A percentile compares a stretch with the other conserved stretches of the same genome.
phyloP scores from a whole-genome alignment of 208 protist genomes.

The Trypanosoma melophagium region DNA sequence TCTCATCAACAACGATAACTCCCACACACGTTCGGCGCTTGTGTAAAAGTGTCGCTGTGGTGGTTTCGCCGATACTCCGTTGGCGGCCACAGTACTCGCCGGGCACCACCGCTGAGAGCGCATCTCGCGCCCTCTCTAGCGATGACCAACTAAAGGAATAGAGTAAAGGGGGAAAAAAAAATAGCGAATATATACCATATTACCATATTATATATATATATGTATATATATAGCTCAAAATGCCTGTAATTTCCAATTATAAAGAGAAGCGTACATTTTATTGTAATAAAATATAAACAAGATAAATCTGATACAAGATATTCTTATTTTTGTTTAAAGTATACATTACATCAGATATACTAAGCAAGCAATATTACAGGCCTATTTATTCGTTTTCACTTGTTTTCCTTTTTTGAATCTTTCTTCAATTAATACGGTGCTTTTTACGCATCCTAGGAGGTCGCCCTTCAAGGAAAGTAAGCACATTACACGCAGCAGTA shows the following conservation, averaged over 20 bases:
- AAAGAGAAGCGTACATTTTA: neutral
- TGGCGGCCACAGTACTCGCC: too few relatives aligned
- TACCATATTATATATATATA: too few relatives aligned
- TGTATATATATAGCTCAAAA: neutral
- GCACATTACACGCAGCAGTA: conserved; percentile 34
- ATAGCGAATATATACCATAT: neutral
- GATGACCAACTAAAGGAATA: neutral
- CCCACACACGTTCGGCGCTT: neutral
- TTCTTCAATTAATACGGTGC: conserved; percentile 62
- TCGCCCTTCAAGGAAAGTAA: conserved; percentile 57
- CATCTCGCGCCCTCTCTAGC: neutral
- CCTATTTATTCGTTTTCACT: neutral
- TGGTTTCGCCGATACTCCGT: too few relatives aligned
- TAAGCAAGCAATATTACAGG: neutral
- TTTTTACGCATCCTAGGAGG: conserved; percentile 56
- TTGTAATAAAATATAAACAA: too few relatives aligned
- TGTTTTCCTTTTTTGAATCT: neutral
- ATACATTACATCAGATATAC: too few relatives aligned
- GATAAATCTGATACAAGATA: too few relatives aligned
- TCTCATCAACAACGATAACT: neutral
- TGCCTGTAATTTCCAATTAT: neutral
- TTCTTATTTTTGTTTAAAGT: neutral
- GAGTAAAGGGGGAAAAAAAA: neutral
- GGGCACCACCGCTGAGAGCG: neutral
- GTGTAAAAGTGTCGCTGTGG: neutral